Evolutionary conservation across 148 eudicot species (phyloP).

Genomic region (Simmondsia chinensis): DNA sequence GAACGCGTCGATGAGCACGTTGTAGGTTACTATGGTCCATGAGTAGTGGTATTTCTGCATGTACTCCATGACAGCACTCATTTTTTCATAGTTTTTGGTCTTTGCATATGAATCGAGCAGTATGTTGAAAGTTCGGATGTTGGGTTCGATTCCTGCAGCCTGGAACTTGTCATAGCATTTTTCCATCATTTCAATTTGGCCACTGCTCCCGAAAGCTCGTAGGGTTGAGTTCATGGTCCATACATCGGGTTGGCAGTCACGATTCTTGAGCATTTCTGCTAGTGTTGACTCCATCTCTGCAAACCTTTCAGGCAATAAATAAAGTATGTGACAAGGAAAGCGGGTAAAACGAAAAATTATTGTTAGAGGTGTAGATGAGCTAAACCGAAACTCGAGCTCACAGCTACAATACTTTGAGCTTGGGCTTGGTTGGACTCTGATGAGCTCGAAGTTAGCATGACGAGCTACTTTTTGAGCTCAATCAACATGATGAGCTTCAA

Average conservation of each 20-base stretch:
- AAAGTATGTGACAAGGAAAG: too few relatives aligned
- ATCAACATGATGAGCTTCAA: too few relatives aligned
- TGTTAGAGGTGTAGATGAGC: too few relatives aligned
- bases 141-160: constrained; percentile 71
- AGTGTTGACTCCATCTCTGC: constrained; percentile 74
- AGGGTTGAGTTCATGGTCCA: constrained; percentile 97
- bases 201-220: constrained; percentile 81
- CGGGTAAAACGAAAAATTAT: too few relatives aligned
- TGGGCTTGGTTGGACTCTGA: too few relatives aligned
- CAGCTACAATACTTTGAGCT: too few relatives aligned
- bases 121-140: constrained; percentile 74
- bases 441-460: too few relatives aligned
- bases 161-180: constrained; percentile 86
- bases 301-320: constrained; percentile 44
- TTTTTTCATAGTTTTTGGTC: constrained; percentile 51
- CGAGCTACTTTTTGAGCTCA: too few relatives aligned
- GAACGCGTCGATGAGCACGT: constrained; percentile 80
- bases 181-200: constrained; percentile 93
- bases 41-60: constrained; percentile 83
- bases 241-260: constrained; percentile 62
- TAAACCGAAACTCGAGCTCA: too few relatives aligned
- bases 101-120: constrained; percentile 82
- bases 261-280: constrained; percentile 63
- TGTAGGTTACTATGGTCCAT: constrained; percentile 85
- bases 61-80: constrained; percentile 90